Conservation (phyloP, 2,329 filamentous ascomycete species). For the Beauveria sp. region DNA sequence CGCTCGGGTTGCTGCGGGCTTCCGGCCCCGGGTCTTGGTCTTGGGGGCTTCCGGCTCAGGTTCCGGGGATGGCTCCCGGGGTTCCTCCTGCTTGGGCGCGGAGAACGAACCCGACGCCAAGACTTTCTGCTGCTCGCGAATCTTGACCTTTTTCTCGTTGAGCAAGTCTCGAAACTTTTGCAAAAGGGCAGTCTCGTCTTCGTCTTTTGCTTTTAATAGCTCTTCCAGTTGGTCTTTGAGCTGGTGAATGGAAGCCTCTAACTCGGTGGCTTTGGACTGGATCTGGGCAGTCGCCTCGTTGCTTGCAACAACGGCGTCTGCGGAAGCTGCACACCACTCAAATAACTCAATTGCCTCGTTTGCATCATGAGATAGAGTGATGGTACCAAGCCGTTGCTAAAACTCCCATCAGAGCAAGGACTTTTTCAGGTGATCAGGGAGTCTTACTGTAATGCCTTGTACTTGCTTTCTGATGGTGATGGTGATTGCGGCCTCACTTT, state of each 20-base stretch:
- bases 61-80: conserved; percentile 17
- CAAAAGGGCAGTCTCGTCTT: conserved; percentile 58
- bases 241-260: conserved; percentile 49
- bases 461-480: conserved; percentile 59
- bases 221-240: conserved; percentile 59
- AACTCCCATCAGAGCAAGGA: not conserved
- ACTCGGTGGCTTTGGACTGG: conserved; percentile 33
- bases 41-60: conserved; percentile 11
- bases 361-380: conserved; percentile 48
- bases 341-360: conserved; percentile 57
- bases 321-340: conserved; percentile 60
- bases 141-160: conserved; percentile 76
- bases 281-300: conserved; percentile 35
- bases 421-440: fast-evolving
- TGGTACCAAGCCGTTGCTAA: conserved; percentile 61
- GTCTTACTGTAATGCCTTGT: conserved; percentile 58
- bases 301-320: conserved; percentile 38
- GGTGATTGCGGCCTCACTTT: conserved; percentile 42
- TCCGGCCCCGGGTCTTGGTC: conserved; percentile 15
- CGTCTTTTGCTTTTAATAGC: conserved; percentile 56
- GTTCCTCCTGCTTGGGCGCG: conserved; percentile 11
- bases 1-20: conserved; percentile 30
- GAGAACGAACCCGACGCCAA: conserved; percentile 41
- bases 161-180: conserved; percentile 63
- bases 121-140: conserved; percentile 62